A percentile compares a stretch with the other conserved stretches of the same genome.
Conservation (phyloP, 1,284 basidiomycete species). For the Cryptococcus sp. region DNA sequence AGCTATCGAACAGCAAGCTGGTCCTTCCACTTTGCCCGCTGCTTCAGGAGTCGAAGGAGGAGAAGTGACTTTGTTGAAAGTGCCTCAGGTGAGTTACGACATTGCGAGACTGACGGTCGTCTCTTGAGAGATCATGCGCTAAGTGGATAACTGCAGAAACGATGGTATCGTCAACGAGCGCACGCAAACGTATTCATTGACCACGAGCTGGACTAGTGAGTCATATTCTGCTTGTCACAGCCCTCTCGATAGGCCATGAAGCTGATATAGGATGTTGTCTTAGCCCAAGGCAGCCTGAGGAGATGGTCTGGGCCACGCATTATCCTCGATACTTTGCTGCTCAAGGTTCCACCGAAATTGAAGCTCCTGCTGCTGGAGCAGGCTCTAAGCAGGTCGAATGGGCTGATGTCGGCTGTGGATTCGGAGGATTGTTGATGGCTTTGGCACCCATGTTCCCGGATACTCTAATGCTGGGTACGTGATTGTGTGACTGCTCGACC, state of each 20-base stretch:
- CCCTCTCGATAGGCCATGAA: too few species aligned
- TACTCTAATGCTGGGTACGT: slow-evolving; percentile 87
- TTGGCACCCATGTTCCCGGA: slow-evolving; percentile 91
- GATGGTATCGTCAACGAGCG: slow-evolving; percentile 93
- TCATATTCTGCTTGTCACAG: background rate
- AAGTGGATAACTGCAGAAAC: slow-evolving; percentile 66
- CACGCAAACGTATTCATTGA: slow-evolving; percentile 99
- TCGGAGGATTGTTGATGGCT: slow-evolving; percentile 88
- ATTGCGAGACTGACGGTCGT: too few species aligned
- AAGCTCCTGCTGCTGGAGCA: background rate
- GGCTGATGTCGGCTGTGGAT: slow-evolving; percentile 97
- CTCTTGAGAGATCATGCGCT: background rate
- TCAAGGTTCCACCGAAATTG: slow-evolving; percentile 11
- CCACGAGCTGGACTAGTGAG: slow-evolving; percentile 80
- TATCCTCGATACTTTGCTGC: slow-evolving; percentile 70
- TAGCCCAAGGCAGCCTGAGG: slow-evolving; percentile 68
- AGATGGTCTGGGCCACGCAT: slow-evolving; percentile 82
- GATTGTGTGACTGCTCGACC: slow-evolving; percentile 39
- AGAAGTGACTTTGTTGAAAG: slow-evolving; percentile 27
- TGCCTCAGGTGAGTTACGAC: slow-evolving; percentile 34
- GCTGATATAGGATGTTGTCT: too few species aligned
- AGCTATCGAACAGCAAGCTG: slow-evolving; percentile 9
- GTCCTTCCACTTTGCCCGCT: slow-evolving; percentile 7
- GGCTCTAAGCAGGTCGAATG: slow-evolving; percentile 69
- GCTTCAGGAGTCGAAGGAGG: slow-evolving; percentile 3